A percentile compares a stretch with the other conserved stretches of the same genome.
phyloP scores from a whole-genome alignment of 1,139 yeast species.

The Kurtzmaniella quercitrusa region DNA sequence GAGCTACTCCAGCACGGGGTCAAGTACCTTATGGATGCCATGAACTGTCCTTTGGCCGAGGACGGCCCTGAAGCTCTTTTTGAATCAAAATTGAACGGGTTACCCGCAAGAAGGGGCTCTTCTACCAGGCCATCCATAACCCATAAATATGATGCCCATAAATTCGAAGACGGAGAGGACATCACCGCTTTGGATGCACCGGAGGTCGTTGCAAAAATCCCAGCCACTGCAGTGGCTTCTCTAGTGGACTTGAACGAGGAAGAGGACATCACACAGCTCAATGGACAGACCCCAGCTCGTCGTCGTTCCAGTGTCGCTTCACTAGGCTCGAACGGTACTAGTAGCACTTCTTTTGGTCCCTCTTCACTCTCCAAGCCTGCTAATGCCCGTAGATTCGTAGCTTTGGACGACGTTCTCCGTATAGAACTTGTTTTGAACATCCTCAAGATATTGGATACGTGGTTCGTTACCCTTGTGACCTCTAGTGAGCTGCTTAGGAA shows the following conservation, averaged over 20 bases:
- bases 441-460: conserved; percentile 19
- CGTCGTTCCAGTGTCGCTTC: not conserved
- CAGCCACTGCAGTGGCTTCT: conserved; percentile 5
- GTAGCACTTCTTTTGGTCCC: not conserved
- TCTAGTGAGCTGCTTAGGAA: conserved; percentile 10
- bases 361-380: not conserved
- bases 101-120: too few relatives aligned
- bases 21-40: conserved; percentile 16
- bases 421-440: conserved; percentile 25
- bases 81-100: not conserved
- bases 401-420: conserved; percentile 24
- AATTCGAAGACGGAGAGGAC: conserved; percentile 18
- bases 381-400: conserved; percentile 13
- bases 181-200: conserved; percentile 18
- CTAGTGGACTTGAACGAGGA: conserved; percentile 17
- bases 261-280: conserved; percentile 27
- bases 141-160: too few relatives aligned
- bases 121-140: too few relatives aligned
- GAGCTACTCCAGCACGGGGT: conserved; percentile 20
- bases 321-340: not conserved
- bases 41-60: conserved; percentile 9
- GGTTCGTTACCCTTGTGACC: conserved; percentile 19
- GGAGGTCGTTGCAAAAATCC: conserved; percentile 5
- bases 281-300: conserved; percentile 9
- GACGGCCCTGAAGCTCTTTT: not conserved